Conservation (phyloP, 2,329 filamentous ascomycete genomes). For the Diatrype stigma region DNA sequence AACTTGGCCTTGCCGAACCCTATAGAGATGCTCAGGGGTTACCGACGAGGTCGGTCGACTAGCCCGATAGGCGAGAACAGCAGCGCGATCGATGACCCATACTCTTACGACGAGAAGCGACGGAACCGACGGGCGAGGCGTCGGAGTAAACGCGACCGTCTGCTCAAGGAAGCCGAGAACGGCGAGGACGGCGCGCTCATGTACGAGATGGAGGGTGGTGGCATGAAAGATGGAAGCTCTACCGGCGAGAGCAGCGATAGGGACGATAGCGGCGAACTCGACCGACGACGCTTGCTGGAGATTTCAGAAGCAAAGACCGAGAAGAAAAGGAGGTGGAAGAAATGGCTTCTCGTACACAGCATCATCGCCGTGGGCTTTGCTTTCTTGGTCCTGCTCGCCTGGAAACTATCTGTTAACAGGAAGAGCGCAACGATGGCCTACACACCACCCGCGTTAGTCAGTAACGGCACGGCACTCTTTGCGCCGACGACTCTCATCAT, state of each 20-base stretch:
- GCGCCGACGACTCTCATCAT: slow-evolving; percentile 89
- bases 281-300: slow-evolving; percentile 48
- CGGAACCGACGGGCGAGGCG: slow-evolving; percentile 45
- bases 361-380: slow-evolving; percentile 51
- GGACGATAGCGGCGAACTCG: slow-evolving; percentile 54
- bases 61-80: slow-evolving; percentile 38
- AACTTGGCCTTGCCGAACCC: slow-evolving; percentile 48
- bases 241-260: slow-evolving; percentile 60
- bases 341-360: slow-evolving; percentile 50
- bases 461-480: slow-evolving; percentile 86
- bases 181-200: slow-evolving; percentile 73
- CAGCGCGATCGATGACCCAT: slow-evolving; percentile 45
- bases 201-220: slow-evolving; percentile 74
- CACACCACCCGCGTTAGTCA: slow-evolving; percentile 35
- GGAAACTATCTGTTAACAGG: slow-evolving; percentile 51
- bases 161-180: slow-evolving; percentile 49
- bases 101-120: slow-evolving; percentile 46
- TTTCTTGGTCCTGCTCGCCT: slow-evolving; percentile 52
- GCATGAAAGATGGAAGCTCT: slow-evolving; percentile 61
- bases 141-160: slow-evolving; percentile 48
- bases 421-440: slow-evolving; percentile 28
- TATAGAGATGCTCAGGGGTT: slow-evolving; percentile 37
- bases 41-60: slow-evolving; percentile 28
- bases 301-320: slow-evolving; percentile 42
- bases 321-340: slow-evolving; percentile 50